Base-by-base conservation (phyloP, 345 rosid species). In the Iberis pinnata region DNA sequence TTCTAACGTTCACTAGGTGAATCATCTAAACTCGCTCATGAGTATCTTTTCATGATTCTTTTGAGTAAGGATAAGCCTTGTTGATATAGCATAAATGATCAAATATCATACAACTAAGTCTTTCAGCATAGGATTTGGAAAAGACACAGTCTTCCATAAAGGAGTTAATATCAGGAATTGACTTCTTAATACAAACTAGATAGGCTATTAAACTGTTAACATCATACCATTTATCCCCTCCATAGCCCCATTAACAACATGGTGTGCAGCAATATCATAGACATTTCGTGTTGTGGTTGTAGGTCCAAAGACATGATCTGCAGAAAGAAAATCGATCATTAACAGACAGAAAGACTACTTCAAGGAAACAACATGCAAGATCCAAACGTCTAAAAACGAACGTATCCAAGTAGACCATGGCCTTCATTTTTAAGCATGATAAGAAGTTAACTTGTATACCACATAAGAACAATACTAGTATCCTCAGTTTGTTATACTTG, bases 241-340 rank as follows among this genome's bases (percentile, higher is more conserved):
- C 98, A 92, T 92, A 25, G 95, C 82, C 71, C 98, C 95, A 71
- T 72, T 68, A 63, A 92, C 84, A 71, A 88, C 88, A 75, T 92
- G 95, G 67, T 88, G 98, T 26, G 97, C 88, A 70, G 97, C 86
- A 67, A 92, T 79, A 76, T 92, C 98, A 65, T 88, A 85, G 40
- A 92, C 98, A 72, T 92, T 95, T 45, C 98, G 93, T n/a, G 98
- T 92, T 44, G 98, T 92, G 60, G 98, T 92, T 22, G 98, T 92
- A 16, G 98, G 98, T 56, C 98, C 98, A 74, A 92, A 88, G 36
- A 92, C 98, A 26, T 90, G 83, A 75, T 92, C 98, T 92, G 76
- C 29, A 32, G 16, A 53, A 33, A 15, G 57, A 48, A 12, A 60
- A 44, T 11, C 16, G 38, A 19, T 58, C 15, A 24, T 25, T 22